A percentile compares a stretch with the other conserved stretches of the same genome.
Evolutionary conservation across 257 asterid genomes (phyloP).

Genomic region (Rehmannia glutinosa): DNA sequence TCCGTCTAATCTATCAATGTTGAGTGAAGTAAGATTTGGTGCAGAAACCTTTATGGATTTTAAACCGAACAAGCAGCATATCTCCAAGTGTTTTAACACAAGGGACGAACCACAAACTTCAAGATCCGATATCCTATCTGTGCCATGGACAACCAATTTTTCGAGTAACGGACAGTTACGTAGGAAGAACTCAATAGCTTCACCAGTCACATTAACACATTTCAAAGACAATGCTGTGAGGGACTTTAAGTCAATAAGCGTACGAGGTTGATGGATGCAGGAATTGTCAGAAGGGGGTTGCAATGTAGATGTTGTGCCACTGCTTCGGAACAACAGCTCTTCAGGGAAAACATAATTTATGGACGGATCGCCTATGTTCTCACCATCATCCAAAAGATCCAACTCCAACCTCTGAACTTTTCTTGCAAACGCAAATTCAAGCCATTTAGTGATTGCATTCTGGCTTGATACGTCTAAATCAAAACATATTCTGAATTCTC

Average conservation of each 20-base stretch:
- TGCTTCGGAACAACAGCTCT: background rate
- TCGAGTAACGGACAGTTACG: background rate
- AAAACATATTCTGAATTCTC: background rate
- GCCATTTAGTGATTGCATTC: conserved; percentile 1
- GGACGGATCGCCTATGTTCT: background rate
- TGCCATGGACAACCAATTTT: background rate
- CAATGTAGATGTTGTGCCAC: too few relatives aligned
- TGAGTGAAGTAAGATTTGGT: background rate
- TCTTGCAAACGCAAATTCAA: background rate
- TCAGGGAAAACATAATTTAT: background rate
- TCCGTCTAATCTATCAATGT: background rate
- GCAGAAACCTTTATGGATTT: background rate
- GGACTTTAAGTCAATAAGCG: background rate
- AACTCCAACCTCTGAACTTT: background rate
- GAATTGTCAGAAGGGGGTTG: background rate
- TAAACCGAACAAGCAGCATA: background rate
- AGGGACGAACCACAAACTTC: conserved; percentile 11
- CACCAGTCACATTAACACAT: background rate
- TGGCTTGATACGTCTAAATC: background rate
- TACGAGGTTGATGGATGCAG: too few relatives aligned
- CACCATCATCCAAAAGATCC: background rate
- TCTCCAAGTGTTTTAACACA: background rate
- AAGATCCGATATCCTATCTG: background rate
- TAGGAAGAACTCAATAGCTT: background rate
- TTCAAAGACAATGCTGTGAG: background rate